phyloP scores from a whole-genome alignment of 257 asterid genomes.

The Solanum ossicruentum region DNA sequence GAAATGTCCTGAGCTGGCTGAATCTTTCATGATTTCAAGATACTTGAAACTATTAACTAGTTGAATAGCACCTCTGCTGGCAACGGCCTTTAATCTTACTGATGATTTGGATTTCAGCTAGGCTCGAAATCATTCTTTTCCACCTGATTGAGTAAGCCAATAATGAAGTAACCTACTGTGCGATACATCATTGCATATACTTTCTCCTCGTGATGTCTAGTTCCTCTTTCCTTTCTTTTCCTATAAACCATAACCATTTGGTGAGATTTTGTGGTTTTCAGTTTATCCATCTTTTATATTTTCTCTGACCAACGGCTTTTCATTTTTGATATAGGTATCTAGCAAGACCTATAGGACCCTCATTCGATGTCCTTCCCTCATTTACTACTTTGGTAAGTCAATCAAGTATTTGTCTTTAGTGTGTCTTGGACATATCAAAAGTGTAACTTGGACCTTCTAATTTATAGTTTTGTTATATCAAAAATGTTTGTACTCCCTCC shows the following conservation, averaged over 20 bases:
- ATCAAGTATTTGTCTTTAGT: slow-evolving; percentile 5
- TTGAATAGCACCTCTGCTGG: background rate
- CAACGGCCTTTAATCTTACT: background rate
- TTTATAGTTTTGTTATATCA: background rate
- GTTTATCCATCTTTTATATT: background rate
- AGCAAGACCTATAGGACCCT: slow-evolving; percentile 53
- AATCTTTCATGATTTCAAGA: background rate
- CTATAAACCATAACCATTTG: background rate
- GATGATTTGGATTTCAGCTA: background rate
- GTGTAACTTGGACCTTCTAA: slow-evolving; percentile 4
- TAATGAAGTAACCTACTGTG: background rate
- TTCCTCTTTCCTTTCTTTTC: background rate
- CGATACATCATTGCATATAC: background rate
- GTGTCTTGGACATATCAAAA: slow-evolving; percentile 1
- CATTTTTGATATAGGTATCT: slow-evolving; percentile 87
- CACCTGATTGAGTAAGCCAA: background rate
- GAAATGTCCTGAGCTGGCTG: background rate
- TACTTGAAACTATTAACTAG: background rate
- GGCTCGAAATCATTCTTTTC: background rate
- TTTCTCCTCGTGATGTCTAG: background rate
- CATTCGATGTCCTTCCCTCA: slow-evolving; percentile 52
- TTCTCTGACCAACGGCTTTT: slow-evolving; percentile 48
- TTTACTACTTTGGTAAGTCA: slow-evolving; percentile 57
- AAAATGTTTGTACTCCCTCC: background rate
- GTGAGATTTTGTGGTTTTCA: background rate